These are phyloP conservation scores for Aegilops speltoides DNA, from an alignment of 176 grass and related monocot species.

Conservation along the genomic window DNA sequence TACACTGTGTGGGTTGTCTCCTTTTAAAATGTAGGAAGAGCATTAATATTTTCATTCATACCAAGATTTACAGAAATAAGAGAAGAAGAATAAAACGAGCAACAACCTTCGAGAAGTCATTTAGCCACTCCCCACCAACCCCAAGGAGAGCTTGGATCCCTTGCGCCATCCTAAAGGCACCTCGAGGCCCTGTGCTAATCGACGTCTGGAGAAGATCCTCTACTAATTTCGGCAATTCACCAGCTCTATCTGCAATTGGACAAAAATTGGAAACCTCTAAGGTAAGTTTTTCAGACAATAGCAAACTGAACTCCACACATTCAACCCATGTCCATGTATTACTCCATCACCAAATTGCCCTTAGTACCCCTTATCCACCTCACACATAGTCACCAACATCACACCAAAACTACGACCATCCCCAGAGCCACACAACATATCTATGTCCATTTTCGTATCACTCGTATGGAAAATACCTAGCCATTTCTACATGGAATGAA, in stretches of 20 bases:
- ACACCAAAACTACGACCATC: background rate
- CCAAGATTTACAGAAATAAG: background rate
- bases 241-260: slow-evolving; percentile 60
- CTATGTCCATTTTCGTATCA: background rate
- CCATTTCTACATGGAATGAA: background rate
- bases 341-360: background rate
- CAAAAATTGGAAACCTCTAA: background rate
- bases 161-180: slow-evolving; percentile 76
- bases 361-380: background rate
- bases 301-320: background rate
- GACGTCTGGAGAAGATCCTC: slow-evolving; percentile 94
- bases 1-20: background rate
- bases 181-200: slow-evolving; percentile 86
- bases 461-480: background rate
- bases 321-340: background rate
- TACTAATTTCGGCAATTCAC: slow-evolving; percentile 74
- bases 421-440: background rate
- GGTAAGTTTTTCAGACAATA: background rate
- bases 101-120: slow-evolving; percentile 76
- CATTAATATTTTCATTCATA: background rate
- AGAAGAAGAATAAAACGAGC: slow-evolving; percentile 16
- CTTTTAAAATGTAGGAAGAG: background rate
- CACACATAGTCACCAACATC: background rate
- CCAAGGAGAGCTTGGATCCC: slow-evolving; percentile 88
- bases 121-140: slow-evolving; percentile 86